Conservation (phyloP, 768 basidiomycete species). For the Chalciporus pseudorubinellus region DNA sequence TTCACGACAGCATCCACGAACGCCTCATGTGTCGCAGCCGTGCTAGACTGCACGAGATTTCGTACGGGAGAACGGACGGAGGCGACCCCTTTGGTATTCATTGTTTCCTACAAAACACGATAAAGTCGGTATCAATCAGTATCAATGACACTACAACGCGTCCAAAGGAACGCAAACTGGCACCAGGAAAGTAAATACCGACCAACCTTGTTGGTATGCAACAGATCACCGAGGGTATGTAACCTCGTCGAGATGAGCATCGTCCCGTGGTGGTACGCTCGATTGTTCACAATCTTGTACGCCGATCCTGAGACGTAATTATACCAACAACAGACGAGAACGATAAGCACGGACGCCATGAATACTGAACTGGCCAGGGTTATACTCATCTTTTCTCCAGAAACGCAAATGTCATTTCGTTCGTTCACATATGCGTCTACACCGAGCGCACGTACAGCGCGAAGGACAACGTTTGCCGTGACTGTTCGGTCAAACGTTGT, state of each 20-base stretch:
- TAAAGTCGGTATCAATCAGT: too few species aligned
- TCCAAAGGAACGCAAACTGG: too few species aligned
- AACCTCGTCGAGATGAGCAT: constrained; percentile 91
- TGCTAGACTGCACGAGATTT: constrained; percentile 63
- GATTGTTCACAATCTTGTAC: constrained; percentile 87
- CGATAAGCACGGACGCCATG: not conserved
- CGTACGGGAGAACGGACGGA: constrained; percentile 92
- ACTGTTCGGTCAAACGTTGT: constrained; percentile 71
- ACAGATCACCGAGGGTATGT: constrained; percentile 64
- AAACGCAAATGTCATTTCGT: constrained; percentile 88
- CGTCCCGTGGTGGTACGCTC: constrained; percentile 97
- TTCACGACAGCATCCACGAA: constrained; percentile 69
- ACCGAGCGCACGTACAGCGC: constrained; percentile 74
- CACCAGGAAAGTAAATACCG: not conserved
- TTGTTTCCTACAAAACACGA: constrained; percentile 59
- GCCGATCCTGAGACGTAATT: constrained; percentile 93
- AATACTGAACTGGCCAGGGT: not conserved
- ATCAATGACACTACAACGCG: not conserved
- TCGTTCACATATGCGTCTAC: constrained; percentile 81
- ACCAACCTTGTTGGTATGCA: constrained; percentile 64
- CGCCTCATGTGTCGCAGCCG: constrained; percentile 55
- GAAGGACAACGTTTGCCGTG: constrained; percentile 74
- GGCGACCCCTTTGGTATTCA: constrained; percentile 81
- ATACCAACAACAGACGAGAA: constrained; percentile 8
- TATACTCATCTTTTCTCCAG: constrained; percentile 80